A percentile compares a stretch with the other conserved stretches of the same genome.
These are phyloP conservation scores for Eimeria falciformis DNA, from an alignment of 169 alveolate species.

Conservation along the genomic window DNA sequence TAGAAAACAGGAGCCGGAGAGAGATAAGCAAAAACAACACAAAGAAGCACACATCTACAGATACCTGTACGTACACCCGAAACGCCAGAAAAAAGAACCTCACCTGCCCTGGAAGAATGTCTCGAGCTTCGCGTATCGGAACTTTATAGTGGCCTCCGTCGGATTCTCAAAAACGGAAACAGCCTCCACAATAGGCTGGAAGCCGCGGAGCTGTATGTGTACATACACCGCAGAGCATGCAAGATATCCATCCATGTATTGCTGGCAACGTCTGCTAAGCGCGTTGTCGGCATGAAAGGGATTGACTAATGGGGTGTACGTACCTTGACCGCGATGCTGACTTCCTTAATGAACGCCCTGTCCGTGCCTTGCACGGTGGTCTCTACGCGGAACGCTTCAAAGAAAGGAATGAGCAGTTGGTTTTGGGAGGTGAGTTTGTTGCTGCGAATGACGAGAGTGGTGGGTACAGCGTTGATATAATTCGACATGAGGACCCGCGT, in stretches of 20 bases:
- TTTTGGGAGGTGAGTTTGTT: not conserved
- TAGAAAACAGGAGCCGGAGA: not conserved
- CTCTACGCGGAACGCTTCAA: not conserved
- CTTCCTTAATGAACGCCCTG: conserved; percentile 27
- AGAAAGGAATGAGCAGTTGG: not conserved
- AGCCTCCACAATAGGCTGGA: conserved; percentile 5
- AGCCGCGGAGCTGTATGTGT: not conserved
- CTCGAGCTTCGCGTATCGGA: conserved; percentile 7
- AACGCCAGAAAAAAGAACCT: not conserved
- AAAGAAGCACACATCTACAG: not conserved
- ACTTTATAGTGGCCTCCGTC: not conserved
- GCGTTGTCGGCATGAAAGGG: not conserved
- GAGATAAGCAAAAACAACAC: not conserved
- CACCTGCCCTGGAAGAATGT: conserved; percentile 21
- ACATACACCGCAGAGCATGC: not conserved
- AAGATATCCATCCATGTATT: not conserved
- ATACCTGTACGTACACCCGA: not conserved
- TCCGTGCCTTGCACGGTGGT: conserved; percentile 50
- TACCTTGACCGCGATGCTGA: conserved; percentile 62
- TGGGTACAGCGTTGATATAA: conserved; percentile 37
- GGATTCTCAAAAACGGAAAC: conserved; percentile 15
- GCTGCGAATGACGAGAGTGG: conserved; percentile 28
- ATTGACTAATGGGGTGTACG: not conserved
- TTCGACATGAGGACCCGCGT: conserved; percentile 56
- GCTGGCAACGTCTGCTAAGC: not conserved